Percentiles rank a stretch among this genome's conserved stretches.
phyloP scores from a whole-genome alignment of 2,329 filamentous ascomycete species.

The Erysiphe neolycopersici region DNA sequence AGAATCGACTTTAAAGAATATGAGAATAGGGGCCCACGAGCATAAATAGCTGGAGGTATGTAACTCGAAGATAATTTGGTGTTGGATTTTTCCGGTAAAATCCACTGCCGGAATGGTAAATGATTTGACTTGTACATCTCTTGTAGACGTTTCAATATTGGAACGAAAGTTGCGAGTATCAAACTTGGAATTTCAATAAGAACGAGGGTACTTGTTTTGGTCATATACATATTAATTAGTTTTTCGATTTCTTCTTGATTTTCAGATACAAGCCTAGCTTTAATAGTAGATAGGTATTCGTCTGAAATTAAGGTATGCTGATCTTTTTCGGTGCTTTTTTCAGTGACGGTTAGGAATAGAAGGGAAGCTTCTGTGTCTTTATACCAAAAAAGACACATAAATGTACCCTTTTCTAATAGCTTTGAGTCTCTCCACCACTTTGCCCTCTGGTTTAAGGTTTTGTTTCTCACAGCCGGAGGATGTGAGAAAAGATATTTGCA shows the following conservation, averaged over 20 bases:
- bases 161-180: slow-evolving; percentile 11
- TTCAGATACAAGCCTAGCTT: slow-evolving; percentile 5
- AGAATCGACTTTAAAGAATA: background rate
- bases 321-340: background rate
- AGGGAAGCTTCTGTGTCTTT: background rate
- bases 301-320: slow-evolving; percentile 3
- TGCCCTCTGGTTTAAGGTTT: background rate
- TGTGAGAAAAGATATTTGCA: background rate
- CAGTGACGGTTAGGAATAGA: background rate
- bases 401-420: background rate
- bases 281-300: slow-evolving; percentile 4
- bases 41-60: background rate
- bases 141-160: slow-evolving; percentile 12
- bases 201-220: slow-evolving; percentile 1
- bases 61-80: background rate
- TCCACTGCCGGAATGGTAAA: slow-evolving; percentile 6
- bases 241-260: background rate
- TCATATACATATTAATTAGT: slow-evolving; percentile 2
- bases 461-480: background rate
- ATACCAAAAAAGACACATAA: background rate
- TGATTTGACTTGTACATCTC: slow-evolving; percentile 6
- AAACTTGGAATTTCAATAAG: slow-evolving; percentile 13
- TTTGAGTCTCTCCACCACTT: slow-evolving; percentile 1
- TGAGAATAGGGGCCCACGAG: background rate
- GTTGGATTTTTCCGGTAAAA: slow-evolving; percentile 1